Evolutionary conservation across 2,329 filamentous ascomycete species (phyloP).

Genomic region (Cladosporium oxysporum): DNA sequence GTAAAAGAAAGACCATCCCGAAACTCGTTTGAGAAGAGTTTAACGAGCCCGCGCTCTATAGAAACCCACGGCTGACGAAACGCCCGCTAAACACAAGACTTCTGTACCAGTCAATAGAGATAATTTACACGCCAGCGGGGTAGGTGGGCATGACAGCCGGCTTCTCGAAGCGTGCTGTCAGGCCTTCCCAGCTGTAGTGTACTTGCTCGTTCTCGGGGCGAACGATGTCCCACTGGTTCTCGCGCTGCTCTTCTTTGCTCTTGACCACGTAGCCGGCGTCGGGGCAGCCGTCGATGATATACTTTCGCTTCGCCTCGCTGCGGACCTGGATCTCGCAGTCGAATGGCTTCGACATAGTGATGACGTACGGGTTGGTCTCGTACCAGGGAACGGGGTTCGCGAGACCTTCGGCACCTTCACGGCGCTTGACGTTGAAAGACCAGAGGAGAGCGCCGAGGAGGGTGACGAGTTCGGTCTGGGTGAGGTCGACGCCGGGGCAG

Average conservation of each 20-base stretch:
- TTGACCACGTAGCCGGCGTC: constrained; percentile 31
- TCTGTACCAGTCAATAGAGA: constrained; percentile 1
- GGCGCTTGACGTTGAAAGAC: constrained; percentile 35
- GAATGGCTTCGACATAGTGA: constrained; percentile 39
- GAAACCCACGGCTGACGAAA: not conserved
- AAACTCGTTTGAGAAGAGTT: not conserved
- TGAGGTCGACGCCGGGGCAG: constrained; percentile 39
- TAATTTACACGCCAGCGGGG: constrained; percentile 15
- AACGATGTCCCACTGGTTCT: constrained; percentile 22
- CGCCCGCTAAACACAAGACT: constrained; percentile 10
- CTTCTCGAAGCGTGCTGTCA: constrained; percentile 18
- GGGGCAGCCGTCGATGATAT: constrained; percentile 31
- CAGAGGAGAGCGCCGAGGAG: constrained; percentile 36
- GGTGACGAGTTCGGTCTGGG: constrained; percentile 34
- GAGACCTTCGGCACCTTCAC: constrained; percentile 28
- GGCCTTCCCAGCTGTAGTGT: constrained; percentile 20
- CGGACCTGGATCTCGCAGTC: constrained; percentile 32
- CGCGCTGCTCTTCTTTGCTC: constrained; percentile 23
- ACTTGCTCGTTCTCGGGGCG: constrained; percentile 17
- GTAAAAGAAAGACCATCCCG: not conserved
- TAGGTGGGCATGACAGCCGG: constrained; percentile 20
- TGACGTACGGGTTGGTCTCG: constrained; percentile 38
- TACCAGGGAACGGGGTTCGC: constrained; percentile 36
- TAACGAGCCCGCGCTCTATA: constrained; percentile 1
- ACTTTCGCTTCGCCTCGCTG: constrained; percentile 35